Evolutionary conservation across 768 basidiomycete species (phyloP), one percentile per base, ranked within the genome.

Genomic region (Serendipita vermifera): DNA sequence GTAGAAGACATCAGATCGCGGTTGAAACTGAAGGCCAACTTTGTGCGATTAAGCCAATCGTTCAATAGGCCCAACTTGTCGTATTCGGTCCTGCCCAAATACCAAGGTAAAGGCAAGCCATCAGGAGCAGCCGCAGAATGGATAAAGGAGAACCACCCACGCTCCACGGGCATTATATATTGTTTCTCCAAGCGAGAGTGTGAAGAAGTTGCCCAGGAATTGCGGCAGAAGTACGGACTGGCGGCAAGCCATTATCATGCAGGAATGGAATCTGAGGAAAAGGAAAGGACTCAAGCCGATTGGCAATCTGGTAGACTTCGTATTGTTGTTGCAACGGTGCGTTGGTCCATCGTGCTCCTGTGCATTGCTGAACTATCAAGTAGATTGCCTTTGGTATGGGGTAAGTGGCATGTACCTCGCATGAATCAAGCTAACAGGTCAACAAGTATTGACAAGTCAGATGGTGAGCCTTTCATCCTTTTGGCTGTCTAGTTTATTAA

Each of bases 311-410:
- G 81, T 2, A 68, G 73, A 27, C 78, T 82, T 60, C 75, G 81
- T 54, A 82, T 98, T 58, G 90, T 99, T 56, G 90, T 96, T 39
- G 94, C 94, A 2, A 99, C 96, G 40, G 91, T 91, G 66, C 62
- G 76, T 66, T 48, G 22, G 0, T 56, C 14, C 24, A 35, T 54
- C 36, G 36, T n/a, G 6, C 9, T 22, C 54, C 55, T 27, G 53
- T 32, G 48, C 33, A 31, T 3, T 14, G 20, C 57, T 59, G 53
- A 60, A 38, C 15, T 57, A 5, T 15, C 35, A 35, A 22, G 32
- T 63, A 92, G 90, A 81, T 92, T 61, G 92, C 92, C 0, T 98
- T 98, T 67, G 94, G 94, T 9, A 98, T 98, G 92, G 93, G 94
- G 35, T 36, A n/a, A 9, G 35, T 36, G n/a, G 9, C 35, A 36